phyloP scores from a whole-genome alignment of 139 green algal genomes.

The Tetradesmus obliquus region DNA sequence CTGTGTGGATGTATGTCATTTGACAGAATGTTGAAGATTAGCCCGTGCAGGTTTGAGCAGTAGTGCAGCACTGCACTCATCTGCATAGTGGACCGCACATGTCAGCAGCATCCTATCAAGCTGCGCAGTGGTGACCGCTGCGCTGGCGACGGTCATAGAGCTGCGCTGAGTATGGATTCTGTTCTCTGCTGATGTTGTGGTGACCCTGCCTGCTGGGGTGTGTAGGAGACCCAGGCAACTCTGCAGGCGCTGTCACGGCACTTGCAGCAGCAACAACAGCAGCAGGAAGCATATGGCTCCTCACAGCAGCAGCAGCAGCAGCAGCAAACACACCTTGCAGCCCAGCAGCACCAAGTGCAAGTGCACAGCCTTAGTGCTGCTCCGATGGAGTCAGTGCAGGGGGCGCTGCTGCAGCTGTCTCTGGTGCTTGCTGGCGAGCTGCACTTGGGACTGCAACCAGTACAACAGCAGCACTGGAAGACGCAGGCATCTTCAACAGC shows the following conservation, averaged over 20 bases:
- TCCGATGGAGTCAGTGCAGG: neutral
- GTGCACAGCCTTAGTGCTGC: neutral
- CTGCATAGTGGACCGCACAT: too few species aligned
- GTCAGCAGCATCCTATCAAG: too few species aligned
- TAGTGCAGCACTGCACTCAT: too few species aligned
- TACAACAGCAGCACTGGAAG: neutral
- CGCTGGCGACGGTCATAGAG: too few species aligned
- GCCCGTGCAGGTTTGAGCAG: too few species aligned
- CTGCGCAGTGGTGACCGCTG: too few species aligned
- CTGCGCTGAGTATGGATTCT: too few species aligned
- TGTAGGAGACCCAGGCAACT: neutral
- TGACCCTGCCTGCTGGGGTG: neutral
- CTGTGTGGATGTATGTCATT: too few species aligned
- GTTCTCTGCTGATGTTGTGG: too few species aligned
- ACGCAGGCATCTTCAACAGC: neutral
- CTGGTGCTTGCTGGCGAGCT: neutral
- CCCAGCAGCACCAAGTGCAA: neutral
- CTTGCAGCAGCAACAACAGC: neutral
- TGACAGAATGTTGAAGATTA: too few species aligned
- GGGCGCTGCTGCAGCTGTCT: neutral
- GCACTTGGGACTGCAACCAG: neutral
- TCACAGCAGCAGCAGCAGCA: neutral
- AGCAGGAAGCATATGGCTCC: neutral
- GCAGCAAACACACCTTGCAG: neutral
- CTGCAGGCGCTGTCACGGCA: neutral